Evolutionary conservation across 805 yeast species (phyloP), one percentile per base, ranked within the genome.

Genomic region (Teunomyces pallodes): DNA sequence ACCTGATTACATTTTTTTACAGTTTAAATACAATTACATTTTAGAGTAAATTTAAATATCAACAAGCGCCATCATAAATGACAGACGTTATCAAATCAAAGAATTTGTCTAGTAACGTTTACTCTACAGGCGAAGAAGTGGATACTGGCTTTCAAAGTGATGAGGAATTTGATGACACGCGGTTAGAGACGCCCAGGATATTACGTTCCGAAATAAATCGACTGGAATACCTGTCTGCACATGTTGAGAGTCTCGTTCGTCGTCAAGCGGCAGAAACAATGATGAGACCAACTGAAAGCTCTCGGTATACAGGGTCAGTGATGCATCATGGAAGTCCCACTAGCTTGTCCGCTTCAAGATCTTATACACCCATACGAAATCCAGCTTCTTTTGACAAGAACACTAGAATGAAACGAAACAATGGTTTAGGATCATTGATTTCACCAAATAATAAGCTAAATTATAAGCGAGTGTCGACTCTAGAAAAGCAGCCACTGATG

Each of bases 121-220:
- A 36, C 24, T 12, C 16, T 38, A n/a, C 9, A 7, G 28, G 14
- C 4, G 41, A 9, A 5, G 33, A 9, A 26, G 31, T 7, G 29
- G 47, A 14, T 7, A 27, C 2, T 10, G 48, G 36, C 28, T 54
- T 48, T 24, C 47, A 45, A 6, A 46, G 51, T 36, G 69, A 62
- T 29, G 56, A 57, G 43, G 71, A 66, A 36, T 65, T 66, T 50
- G 71, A 65, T 50, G 68, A 64, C 20, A 61, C 69, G 0, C 49
- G 52, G 10, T 40, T 53, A 10, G 70, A 66, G 40, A 63, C 69
- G 12, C 70, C 70, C 1, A 54, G 54, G 27, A 30, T 38, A 10
- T 13, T 38, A 13, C 41, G 41, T 12, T 38, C 41, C 9, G 41
- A 38, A 16, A n/a, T 38, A 20, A 38, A 24, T 13, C 41, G 30